These are phyloP conservation scores for Myriosclerotinia duriaeana DNA, from an alignment of 2,329 filamentous ascomycete species.

Conservation along the genomic window DNA sequence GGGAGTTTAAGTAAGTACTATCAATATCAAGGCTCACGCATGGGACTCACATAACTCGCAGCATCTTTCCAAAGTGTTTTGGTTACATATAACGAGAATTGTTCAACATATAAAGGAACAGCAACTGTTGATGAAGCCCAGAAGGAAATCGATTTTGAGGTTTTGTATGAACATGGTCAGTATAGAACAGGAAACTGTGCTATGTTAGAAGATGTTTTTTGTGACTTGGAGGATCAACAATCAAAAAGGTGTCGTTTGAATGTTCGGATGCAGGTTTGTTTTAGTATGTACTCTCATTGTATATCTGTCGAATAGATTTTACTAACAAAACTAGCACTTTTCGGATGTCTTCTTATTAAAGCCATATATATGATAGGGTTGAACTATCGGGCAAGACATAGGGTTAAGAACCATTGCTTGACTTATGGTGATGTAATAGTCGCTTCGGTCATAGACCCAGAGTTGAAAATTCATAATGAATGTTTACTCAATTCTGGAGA, in stretches of 20 bases:
- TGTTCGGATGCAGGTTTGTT: conserved; percentile 32
- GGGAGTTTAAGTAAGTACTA: conserved; percentile 22
- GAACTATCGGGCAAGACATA: conserved; percentile 26
- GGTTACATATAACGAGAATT: conserved; percentile 25
- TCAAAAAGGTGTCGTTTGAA: conserved; percentile 28
- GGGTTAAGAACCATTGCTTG: conserved; percentile 28
- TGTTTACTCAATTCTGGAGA: conserved; percentile 34
- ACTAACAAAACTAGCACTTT: conserved; percentile 17
- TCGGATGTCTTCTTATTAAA: conserved; percentile 31
- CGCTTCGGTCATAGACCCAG: conserved; percentile 31
- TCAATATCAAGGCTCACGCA: not conserved
- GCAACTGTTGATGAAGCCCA: conserved; percentile 3
- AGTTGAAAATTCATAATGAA: conserved; percentile 33
- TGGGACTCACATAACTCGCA: not conserved
- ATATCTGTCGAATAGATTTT: not conserved
- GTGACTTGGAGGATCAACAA: conserved; percentile 18
- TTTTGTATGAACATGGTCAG: not conserved
- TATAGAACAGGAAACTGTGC: conserved; percentile 21
- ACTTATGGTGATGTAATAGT: conserved; percentile 34
- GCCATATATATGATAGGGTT: conserved; percentile 32
- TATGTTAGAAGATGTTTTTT: not conserved
- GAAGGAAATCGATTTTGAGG: not conserved
- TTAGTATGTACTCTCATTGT: conserved; percentile 18
- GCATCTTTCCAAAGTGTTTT: conserved; percentile 27
- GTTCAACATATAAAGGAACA: conserved; percentile 20